A percentile compares a stretch with the other conserved stretches of the same genome.
Evolutionary conservation across 2,329 filamentous ascomycete species (phyloP).

Genomic region (Macrophomina tecta): DNA sequence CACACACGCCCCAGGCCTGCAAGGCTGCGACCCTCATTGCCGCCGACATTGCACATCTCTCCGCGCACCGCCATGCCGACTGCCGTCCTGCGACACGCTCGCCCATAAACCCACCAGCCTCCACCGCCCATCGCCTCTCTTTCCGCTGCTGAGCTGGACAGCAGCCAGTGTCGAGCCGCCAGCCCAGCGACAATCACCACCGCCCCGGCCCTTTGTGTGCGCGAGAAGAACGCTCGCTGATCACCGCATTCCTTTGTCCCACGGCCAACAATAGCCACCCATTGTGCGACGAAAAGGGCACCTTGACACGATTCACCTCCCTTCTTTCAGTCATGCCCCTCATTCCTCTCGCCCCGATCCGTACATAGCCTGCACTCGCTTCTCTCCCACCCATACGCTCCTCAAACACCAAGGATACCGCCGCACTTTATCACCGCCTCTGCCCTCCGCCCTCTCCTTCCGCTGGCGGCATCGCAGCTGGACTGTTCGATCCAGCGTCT

Average conservation of each 20-base stretch:
- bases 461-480: conserved; percentile 26
- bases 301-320: conserved; percentile 12
- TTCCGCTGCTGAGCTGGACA: not conserved
- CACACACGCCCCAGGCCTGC: conserved; percentile 9
- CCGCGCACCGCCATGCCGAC: conserved; percentile 2
- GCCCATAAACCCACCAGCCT: conserved; percentile 9
- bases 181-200: conserved; percentile 9
- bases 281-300: conserved; percentile 20
- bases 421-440: conserved; percentile 1
- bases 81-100: conserved; percentile 8
- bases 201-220: conserved; percentile 9
- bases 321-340: conserved; percentile 22
- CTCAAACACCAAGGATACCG: conserved; percentile 15
- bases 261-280: conserved; percentile 29
- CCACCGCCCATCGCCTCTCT: conserved; percentile 17
- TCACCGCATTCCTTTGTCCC: conserved; percentile 25
- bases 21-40: conserved; percentile 26
- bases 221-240: conserved; percentile 14
- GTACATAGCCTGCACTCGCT: conserved; percentile 23
- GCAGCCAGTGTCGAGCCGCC: conserved; percentile 3
- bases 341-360: conserved; percentile 11
- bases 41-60: conserved; percentile 21
- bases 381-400: conserved; percentile 10
- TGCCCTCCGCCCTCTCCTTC: conserved; percentile 4
- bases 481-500: conserved; percentile 19